phyloP scores from a whole-genome alignment of 1,139 yeast genomes.

The Debaryomycetaceae sp. region DNA sequence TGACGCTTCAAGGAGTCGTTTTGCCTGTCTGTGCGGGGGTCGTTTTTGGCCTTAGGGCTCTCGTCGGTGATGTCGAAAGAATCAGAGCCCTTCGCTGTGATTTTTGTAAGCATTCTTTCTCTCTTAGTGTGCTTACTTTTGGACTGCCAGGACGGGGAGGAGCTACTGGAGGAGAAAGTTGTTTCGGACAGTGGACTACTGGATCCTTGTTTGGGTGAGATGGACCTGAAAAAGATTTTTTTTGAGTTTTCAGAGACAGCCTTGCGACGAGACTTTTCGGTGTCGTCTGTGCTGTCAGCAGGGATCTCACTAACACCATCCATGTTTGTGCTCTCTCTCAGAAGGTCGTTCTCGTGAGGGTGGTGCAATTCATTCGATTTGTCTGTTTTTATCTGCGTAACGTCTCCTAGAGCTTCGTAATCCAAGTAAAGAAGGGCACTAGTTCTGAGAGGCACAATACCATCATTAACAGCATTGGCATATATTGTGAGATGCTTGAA shows the following conservation, averaged over 20 bases:
- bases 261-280: neutral
- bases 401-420: slow-evolving; percentile 41
- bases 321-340: slow-evolving; percentile 9
- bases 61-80: neutral
- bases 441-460: slow-evolving; percentile 82
- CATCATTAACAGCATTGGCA: slow-evolving; percentile 84
- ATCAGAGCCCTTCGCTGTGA: slow-evolving; percentile 5
- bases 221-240: slow-evolving; percentile 1
- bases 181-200: neutral
- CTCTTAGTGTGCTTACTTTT: neutral
- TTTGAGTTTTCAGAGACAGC: slow-evolving; percentile 1
- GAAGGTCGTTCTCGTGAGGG: slow-evolving; percentile 7
- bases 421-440: slow-evolving; percentile 51
- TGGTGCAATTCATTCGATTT: slow-evolving; percentile 6
- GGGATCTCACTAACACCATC: slow-evolving; percentile 7
- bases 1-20: neutral
- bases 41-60: neutral
- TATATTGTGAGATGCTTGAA: slow-evolving; percentile 71
- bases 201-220: neutral
- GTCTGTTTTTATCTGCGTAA: slow-evolving; percentile 19
- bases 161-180: neutral
- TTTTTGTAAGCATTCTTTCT: neutral
- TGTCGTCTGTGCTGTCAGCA: slow-evolving; percentile 7
- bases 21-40: too few relatives aligned
- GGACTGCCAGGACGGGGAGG: neutral